These are phyloP conservation scores for Tetragonia tetragonoides DNA, from an alignment of 148 eudicot genomes.

Conservation along the genomic window DNA sequence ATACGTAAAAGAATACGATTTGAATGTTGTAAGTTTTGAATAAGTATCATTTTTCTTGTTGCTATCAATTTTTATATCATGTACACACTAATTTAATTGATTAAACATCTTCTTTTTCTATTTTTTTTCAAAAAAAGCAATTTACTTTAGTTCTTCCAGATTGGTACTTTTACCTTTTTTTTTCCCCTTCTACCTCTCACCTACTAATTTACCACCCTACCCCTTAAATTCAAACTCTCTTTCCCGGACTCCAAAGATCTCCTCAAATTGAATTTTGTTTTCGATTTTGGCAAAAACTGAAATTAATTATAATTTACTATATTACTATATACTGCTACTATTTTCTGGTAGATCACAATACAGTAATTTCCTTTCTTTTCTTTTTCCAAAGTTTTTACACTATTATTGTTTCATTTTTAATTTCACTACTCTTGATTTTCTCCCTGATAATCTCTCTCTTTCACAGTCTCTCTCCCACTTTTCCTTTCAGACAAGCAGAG, in stretches of 20 bases:
- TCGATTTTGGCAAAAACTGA: constrained; percentile 17
- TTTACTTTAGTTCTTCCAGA: background rate
- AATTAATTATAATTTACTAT: background rate
- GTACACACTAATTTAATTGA: no score
- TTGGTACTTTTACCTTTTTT: background rate
- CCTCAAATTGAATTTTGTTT: constrained; percentile 25
- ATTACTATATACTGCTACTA: background rate
- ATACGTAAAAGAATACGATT: no score
- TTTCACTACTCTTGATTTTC: background rate
- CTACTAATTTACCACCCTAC: constrained; percentile 8
- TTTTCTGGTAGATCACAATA: constrained; percentile 21
- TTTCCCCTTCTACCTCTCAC: background rate
- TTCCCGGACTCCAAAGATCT: constrained; percentile 34
- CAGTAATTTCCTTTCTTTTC: constrained; percentile 27
- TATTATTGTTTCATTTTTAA: constrained; percentile 7
- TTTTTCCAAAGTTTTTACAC: constrained; percentile 1
- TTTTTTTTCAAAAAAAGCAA: no score
- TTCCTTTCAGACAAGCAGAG: background rate
- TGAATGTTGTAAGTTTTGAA: no score
- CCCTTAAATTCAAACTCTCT: constrained; percentile 32
- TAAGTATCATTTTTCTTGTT: no score
- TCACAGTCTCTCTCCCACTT: constrained; percentile 15
- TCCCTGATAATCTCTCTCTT: background rate
- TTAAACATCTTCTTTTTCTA: no score
- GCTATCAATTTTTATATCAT: no score